Conservation (phyloP, 1,139 yeast species). For the Yarrowia galli region DNA sequence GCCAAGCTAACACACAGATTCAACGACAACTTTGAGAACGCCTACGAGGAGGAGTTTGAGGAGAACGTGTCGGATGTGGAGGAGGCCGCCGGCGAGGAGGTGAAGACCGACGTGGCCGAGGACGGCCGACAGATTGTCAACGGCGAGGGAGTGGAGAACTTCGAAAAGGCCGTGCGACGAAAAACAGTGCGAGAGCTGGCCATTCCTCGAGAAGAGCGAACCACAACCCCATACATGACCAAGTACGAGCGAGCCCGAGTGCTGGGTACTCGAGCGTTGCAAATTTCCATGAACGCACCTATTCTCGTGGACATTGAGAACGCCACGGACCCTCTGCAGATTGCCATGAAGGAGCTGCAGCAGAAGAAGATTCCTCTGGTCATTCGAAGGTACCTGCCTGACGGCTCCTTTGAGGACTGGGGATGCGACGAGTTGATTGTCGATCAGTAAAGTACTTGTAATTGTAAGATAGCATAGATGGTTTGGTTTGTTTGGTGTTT, state of each 20-base stretch:
- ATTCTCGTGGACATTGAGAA: slow-evolving; percentile 98
- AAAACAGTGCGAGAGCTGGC: slow-evolving; percentile 83
- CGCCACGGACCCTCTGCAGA: slow-evolving; percentile 98
- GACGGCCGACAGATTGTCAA: slow-evolving; percentile 78
- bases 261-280: slow-evolving; percentile 94
- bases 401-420: slow-evolving; percentile 98
- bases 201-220: slow-evolving; percentile 84
- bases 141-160: slow-evolving; percentile 52
- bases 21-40: slow-evolving; percentile 75
- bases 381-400: slow-evolving; percentile 94
- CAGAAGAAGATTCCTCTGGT: slow-evolving; percentile 96
- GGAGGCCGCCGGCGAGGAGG: slow-evolving; percentile 51
- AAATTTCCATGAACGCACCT: slow-evolving; percentile 97
- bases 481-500: not conserved
- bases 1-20: slow-evolving; percentile 56
- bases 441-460: slow-evolving; percentile 65
- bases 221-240: slow-evolving; percentile 98
- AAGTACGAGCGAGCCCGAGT: slow-evolving; percentile 97
- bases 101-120: slow-evolving; percentile 64
- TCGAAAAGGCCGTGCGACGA: slow-evolving; percentile 59
- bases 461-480: slow-evolving; percentile 39
- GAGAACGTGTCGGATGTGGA: slow-evolving; percentile 75
- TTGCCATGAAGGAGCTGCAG: slow-evolving; percentile 94
- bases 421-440: slow-evolving; percentile 96
- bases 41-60: slow-evolving; percentile 77